Conservation (phyloP, 1,284 basidiomycete genomes). For the Cutaneotrichosporon cyanovorans region DNA sequence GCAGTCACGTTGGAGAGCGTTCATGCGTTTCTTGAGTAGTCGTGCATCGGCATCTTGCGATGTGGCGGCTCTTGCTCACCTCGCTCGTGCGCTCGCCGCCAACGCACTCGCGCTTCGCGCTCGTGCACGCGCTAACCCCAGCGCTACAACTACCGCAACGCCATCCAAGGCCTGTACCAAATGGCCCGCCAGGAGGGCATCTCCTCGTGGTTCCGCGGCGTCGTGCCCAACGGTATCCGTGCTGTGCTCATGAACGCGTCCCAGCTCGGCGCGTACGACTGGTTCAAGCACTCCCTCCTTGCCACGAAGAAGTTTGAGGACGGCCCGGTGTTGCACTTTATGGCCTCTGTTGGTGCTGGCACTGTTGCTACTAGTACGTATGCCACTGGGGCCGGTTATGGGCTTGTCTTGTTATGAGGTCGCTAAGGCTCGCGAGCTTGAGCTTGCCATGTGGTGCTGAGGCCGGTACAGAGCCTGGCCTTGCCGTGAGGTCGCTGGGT, state of each 20-base stretch:
- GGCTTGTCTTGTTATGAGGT: no score
- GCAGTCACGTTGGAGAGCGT: no score
- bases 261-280: slow-evolving; percentile 85
- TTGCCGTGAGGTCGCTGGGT: no score
- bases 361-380: slow-evolving; percentile 68
- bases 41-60: no score
- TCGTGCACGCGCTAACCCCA: not conserved
- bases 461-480: slow-evolving; percentile 3
- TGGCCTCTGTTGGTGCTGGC: slow-evolving; percentile 76
- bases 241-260: slow-evolving; percentile 84
- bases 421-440: no score
- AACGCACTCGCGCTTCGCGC: no score
- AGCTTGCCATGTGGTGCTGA: not conserved
- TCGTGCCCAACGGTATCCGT: slow-evolving; percentile 76
- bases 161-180: slow-evolving; percentile 73
- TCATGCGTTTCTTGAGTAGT: no score
- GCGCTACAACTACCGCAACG: slow-evolving; percentile 72
- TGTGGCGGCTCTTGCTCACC: no score
- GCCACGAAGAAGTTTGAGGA: slow-evolving; percentile 65
- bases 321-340: slow-evolving; percentile 72
- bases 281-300: slow-evolving; percentile 73
- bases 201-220: slow-evolving; percentile 66
- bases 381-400: not conserved
- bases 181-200: slow-evolving; percentile 78
- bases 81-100: not conserved